These are phyloP conservation scores for Metschnikowia anglica DNA, from an alignment of 805 yeast genomes.

Conservation along the genomic window DNA sequence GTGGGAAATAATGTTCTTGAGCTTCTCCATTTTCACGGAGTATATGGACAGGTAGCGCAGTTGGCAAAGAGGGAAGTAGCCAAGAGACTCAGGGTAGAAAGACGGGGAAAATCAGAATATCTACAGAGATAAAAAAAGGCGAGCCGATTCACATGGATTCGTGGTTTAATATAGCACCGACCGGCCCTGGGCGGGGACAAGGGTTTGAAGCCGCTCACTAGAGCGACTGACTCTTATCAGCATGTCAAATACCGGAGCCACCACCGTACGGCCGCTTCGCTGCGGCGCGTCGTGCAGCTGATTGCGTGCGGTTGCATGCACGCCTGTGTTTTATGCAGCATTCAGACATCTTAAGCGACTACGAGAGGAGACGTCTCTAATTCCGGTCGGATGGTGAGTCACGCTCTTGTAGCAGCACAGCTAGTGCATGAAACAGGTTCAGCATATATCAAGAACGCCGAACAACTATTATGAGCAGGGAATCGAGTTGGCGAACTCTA, in stretches of 20 bases:
- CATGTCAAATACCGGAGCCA: not conserved
- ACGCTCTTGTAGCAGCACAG: too few relatives aligned
- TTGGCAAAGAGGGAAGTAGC: not conserved
- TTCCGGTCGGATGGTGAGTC: too few relatives aligned
- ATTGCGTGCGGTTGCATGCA: too few relatives aligned
- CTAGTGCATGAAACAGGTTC: too few relatives aligned
- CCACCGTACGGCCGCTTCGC: too few relatives aligned
- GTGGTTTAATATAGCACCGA: not conserved
- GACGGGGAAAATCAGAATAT: not conserved
- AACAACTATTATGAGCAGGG: too few relatives aligned
- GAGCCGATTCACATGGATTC: not conserved
- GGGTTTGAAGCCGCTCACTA: slow-evolving; percentile 2
- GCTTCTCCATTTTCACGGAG: slow-evolving; percentile 17
- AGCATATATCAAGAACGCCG: too few relatives aligned
- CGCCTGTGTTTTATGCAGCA: too few relatives aligned
- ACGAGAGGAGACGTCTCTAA: too few relatives aligned
- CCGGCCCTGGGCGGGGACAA: not conserved
- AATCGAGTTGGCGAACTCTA: too few relatives aligned
- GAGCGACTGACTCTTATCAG: slow-evolving; percentile 7
- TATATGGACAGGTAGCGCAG: not conserved
- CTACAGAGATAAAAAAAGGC: not conserved
- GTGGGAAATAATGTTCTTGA: slow-evolving; percentile 14
- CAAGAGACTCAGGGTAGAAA: not conserved
- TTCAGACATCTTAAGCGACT: too few relatives aligned
- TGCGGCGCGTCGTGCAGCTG: too few relatives aligned